These are phyloP conservation scores for Podosphaera leucotricha DNA, from an alignment of 2,329 filamentous ascomycete species.

Conservation along the genomic window DNA sequence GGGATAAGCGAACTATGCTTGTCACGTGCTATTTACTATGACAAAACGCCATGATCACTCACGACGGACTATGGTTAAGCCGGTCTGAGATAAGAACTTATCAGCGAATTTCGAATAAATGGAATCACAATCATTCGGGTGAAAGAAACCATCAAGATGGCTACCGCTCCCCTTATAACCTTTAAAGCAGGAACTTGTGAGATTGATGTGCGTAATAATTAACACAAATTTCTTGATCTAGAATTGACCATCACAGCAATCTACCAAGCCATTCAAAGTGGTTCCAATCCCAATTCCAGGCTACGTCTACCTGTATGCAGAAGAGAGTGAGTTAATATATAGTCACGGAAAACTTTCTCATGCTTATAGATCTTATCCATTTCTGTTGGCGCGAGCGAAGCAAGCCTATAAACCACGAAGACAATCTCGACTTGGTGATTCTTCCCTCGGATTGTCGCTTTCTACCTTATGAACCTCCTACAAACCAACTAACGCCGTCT, in stretches of 20 bases:
- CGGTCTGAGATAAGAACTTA: background rate
- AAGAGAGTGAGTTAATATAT: conserved; percentile 42
- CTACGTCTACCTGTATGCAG: conserved; percentile 78
- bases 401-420: conserved; percentile 44
- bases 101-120: no score
- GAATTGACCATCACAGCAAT: conserved; percentile 17
- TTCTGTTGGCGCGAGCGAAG: conserved; percentile 88
- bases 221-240: background rate
- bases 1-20: background rate
- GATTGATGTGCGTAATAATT: conserved; percentile 39
- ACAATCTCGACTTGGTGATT: conserved; percentile 70
- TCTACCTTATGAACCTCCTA: conserved; percentile 46
- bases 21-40: background rate
- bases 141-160: conserved; percentile 29
- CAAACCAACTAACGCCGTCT: conserved; percentile 33
- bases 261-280: conserved; percentile 42
- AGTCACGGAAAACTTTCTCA: background rate
- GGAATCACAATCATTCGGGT: no score
- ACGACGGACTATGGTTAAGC: background rate
- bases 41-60: background rate
- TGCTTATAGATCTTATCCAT: conserved; percentile 53
- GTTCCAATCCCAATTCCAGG: conserved; percentile 50
- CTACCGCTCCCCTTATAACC: conserved; percentile 65
- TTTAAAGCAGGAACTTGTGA: conserved; percentile 92
- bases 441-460: conserved; percentile 77